These are phyloP conservation scores for Ophiostoma montium DNA, from an alignment of 2,329 filamentous ascomycete species.

Conservation along the genomic window DNA sequence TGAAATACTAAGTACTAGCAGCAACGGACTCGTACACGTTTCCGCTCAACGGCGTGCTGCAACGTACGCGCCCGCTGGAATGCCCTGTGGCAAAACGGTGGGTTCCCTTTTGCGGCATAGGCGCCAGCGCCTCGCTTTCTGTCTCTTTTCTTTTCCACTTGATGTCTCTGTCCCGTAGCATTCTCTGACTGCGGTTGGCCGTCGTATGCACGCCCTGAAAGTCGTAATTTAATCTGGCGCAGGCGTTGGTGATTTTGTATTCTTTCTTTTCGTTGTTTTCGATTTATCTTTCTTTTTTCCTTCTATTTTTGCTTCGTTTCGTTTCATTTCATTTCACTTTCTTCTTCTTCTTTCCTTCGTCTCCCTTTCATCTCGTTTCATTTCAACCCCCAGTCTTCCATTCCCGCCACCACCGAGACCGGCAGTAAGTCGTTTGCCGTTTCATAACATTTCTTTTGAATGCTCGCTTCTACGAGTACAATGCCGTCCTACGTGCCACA, in stretches of 20 bases:
- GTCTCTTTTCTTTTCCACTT: not conserved
- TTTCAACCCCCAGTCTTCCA: too few species aligned
- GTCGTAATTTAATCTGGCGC: not conserved
- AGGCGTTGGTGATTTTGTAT: not conserved
- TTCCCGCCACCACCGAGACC: too few species aligned
- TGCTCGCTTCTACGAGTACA: not conserved
- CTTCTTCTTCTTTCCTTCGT: not conserved
- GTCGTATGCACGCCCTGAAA: not conserved
- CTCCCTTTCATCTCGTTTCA: too few species aligned
- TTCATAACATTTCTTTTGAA: not conserved
- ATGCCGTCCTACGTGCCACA: constrained; percentile 1
- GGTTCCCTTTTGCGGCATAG: too few species aligned
- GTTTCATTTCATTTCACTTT: not conserved
- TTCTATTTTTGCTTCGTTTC: not conserved
- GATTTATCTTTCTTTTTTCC: not conserved
- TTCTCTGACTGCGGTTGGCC: too few species aligned
- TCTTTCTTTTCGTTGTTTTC: not conserved
- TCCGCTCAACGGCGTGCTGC: not conserved
- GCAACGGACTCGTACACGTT: not conserved
- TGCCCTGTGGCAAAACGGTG: too few species aligned
- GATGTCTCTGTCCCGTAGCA: not conserved
- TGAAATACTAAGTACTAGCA: not conserved
- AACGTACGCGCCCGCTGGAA: too few species aligned
- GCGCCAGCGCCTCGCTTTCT: too few species aligned
- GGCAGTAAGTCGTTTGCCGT: too few species aligned